phyloP scores from a whole-genome alignment of 768 basidiomycete genomes.

The Suillus tomentosus region DNA sequence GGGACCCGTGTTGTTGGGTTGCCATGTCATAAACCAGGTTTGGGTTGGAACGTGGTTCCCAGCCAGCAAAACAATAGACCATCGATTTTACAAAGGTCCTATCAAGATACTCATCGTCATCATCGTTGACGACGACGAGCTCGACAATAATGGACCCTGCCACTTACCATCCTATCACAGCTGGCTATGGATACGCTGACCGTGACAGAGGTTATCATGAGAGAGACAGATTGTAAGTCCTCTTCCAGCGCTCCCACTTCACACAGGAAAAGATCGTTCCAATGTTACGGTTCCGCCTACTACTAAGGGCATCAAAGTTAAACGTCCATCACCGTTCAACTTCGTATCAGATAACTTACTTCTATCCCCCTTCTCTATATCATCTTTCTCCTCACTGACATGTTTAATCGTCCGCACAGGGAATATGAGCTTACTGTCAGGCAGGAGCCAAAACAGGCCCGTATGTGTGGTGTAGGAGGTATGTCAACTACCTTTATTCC shows the following conservation, averaged over 20 bases:
- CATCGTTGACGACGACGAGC: conserved; percentile 9
- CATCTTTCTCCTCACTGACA: conserved; percentile 5
- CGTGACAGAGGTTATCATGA: conserved; percentile 32
- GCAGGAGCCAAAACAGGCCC: conserved; percentile 90
- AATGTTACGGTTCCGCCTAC: conserved; percentile 17
- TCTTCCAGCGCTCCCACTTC: conserved; percentile 19
- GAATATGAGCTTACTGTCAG: conserved; percentile 85
- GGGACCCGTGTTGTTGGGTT: conserved; percentile 13
- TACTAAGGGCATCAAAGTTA: conserved; percentile 6
- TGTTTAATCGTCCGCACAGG: conserved; percentile 41
- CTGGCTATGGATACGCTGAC: conserved; percentile 13
- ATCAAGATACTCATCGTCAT: conserved; percentile 10
- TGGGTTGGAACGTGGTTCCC: conserved; percentile 12
- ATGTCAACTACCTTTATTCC: conserved; percentile 41
- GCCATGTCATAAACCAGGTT: conserved; percentile 12
- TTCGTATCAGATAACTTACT: conserved; percentile 19
- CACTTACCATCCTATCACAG: conserved; percentile 1
- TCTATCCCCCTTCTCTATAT: neutral
- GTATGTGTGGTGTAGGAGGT: conserved; percentile 90
- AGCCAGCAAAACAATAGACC: conserved; percentile 12
- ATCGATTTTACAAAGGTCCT: conserved; percentile 9
- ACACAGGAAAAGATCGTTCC: conserved; percentile 16
- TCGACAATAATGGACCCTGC: conserved; percentile 1
- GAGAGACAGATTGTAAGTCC: conserved; percentile 41
- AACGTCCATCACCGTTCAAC: conserved; percentile 9